Conservation (phyloP, 2,329 filamentous ascomycete species). For the Aspergillus piperis region DNA sequence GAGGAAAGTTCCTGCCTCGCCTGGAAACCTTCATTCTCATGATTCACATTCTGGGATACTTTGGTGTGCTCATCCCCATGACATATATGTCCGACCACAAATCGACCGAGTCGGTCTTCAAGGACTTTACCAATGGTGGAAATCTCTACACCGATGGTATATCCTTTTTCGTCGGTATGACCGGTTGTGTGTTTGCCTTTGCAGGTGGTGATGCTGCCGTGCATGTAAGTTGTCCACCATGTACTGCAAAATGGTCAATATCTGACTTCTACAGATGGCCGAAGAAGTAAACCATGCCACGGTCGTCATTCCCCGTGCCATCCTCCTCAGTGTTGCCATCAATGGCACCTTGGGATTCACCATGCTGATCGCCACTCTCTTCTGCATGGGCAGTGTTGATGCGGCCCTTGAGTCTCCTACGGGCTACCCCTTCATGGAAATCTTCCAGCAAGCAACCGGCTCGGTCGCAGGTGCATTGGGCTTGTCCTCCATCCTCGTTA, state of each 20-base stretch:
- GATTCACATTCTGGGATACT: conserved; percentile 55
- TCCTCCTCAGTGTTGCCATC: conserved; percentile 39
- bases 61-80: conserved; percentile 54
- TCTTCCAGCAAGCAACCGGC: conserved; percentile 34
- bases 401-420: conserved; percentile 27
- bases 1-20: conserved; percentile 46
- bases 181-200: conserved; percentile 40
- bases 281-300: conserved; percentile 45
- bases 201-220: conserved; percentile 41
- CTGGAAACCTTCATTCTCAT: conserved; percentile 53
- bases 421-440: conserved; percentile 40
- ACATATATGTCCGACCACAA: conserved; percentile 44
- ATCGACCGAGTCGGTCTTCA: conserved; percentile 44
- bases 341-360: conserved; percentile 41
- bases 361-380: conserved; percentile 42
- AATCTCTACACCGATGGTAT: conserved; percentile 45
- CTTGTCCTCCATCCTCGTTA: conserved; percentile 30
- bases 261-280: conserved; percentile 24
- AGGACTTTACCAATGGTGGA: conserved; percentile 50
- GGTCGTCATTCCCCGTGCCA: conserved; percentile 37
- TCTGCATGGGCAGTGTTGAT: conserved; percentile 39
- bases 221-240: conserved; percentile 32
- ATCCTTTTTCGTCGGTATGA: conserved; percentile 42
- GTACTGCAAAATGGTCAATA: background rate
- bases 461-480: conserved; percentile 28